Evolutionary conservation across 345 rosid species (phyloP), one percentile per base, ranked within the genome.

Genomic region (Dovyalis caffra): DNA sequence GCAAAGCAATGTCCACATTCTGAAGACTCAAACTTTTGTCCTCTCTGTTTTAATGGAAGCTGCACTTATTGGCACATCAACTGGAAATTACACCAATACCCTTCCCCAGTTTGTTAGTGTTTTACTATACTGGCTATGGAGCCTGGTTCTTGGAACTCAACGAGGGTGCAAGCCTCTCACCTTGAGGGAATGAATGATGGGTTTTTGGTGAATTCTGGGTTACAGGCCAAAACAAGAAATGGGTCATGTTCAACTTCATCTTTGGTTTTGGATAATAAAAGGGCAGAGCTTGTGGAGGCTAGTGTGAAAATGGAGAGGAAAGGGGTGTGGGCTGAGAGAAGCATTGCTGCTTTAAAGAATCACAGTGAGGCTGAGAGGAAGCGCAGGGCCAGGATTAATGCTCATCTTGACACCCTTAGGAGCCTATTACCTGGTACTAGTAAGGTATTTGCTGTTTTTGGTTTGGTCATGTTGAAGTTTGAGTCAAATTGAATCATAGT

Each of bases 291-390:
- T n/a, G 89, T 89, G 40, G 73, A 86, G 80, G 84, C 88, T 51
- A 84, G 87, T 21, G 78, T 64, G 62, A 79, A 77, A 62, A 82
- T 47, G 14, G 90, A 74, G 75, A 89, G 83, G 84, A 88, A 88
- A 79, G 85, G 66, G 29, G 77, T 75, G 26, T 63, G 90, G 3
- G 89, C 86, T 69, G 90, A 82, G 66, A 89, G 87, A 74, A 86
- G 80, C 51, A 29, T 79, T 76, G 84, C 81, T 45, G 93, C 93
- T 72, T 80, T 88, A 81, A 89, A 78, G 86, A 88, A 80, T 83
- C 96, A 91, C 45, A 84, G 93, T 31, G 92, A 87, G 66, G 93
- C 96, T 2, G 96, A 91, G 85, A 88, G 90, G 84, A 87, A 92
- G 66, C 85, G 96, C 58, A 88, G 96, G 67, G 92, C 88, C 60